Base-by-base conservation (phyloP, 345 rosid species). In the Excoecaria cochinchinensis region DNA sequence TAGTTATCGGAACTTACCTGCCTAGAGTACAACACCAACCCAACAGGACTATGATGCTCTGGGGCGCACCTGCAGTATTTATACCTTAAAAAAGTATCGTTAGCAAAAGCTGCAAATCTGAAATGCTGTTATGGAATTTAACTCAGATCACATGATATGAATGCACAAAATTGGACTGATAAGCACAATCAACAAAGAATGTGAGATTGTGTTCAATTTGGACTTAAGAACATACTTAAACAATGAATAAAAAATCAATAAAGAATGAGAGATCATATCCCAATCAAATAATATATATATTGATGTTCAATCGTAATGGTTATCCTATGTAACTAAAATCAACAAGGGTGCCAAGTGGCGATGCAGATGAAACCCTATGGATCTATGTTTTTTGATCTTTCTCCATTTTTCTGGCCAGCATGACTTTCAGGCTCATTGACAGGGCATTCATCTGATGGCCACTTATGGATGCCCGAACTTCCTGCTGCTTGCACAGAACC, bases 401-500 rank as follows among this genome's bases (percentile, higher is more conserved):
- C 78, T 75, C 81, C 82, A 56, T 72, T 73, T 56, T 55, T 47
- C 72, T 62, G 74, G 79, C 78, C 79, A 78, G 84, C 70, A 39
- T 76, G 76, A 80, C 44, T 24, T 66, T 74, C 66, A 25, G 64
- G 74, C 72, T 80, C 76, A 6, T 78, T 71, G 40, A 65, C 19
- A 61, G 68, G 67, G 39, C 75, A 72, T 51, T 81, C 92, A 73
- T 80, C 85, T 73, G 80, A 80, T 17, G 76, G 83, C 96, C 90
- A 85, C 73, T 67, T 76, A 78, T 84, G 88, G 68, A 51, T 58
- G 72, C 82, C 84, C 67, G 85, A 81, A 69, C 77, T 74, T 81
- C 81, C 90, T 77, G 82, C 85, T 61, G 79, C 87, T 63, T 84
- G 91, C 12, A 77, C 77, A 25, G 85, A 76, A 62, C 82, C 80